Evolutionary conservation across 495 filamentous ascomycete species (phyloP), one percentile per base, ranked within the genome.

Genomic region (Penicillium arizonense): DNA sequence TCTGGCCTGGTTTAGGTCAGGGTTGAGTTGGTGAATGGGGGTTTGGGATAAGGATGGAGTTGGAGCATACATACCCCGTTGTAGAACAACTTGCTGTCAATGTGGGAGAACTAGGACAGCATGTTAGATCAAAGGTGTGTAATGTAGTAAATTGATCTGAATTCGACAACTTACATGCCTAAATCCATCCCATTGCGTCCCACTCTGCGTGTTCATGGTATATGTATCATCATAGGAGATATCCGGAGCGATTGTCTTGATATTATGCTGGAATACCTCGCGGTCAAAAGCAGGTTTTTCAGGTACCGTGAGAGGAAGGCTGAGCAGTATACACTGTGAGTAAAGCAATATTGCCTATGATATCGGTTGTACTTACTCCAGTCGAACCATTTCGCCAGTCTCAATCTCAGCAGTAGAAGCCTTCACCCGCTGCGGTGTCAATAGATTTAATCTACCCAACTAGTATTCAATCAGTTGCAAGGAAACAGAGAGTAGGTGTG

Each of bases 131-230:
- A 8, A 34, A 13, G 11, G 5, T 36, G 44, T 11, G 23, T 14
- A n/a, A 23, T 41, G 10, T 5, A 1, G 14, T 49, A 11, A 4
- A 2, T 3, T 32, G 10, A 3, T 2, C 5, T 20, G 28, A 12
- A 11, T 9, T 28, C n/a, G 11, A 34, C 24, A n/a, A 57, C 61
- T 32, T 67, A 82, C 78, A 60, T 89, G 86, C 46, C 83, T 68
- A 45, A 90, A 82, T 20, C 85, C 83, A 65, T 91, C 87, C 87
- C 87, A 90, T 65, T 91, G 87, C 3, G 83, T 85, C 16, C 82
- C 79, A 57, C 79, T 80, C 60, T 90, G 87, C 0, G 87, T 90
- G 62, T 90, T 90, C 64, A 90, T 61, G 3, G 70, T 72, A 48
- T 88, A 83, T 34, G 81, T 72, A 56, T 89, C 86, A 45, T 87